These are phyloP conservation scores for Pythium myriotylum DNA, from an alignment of 352 stramenopile genomes.

Conservation along the genomic window DNA sequence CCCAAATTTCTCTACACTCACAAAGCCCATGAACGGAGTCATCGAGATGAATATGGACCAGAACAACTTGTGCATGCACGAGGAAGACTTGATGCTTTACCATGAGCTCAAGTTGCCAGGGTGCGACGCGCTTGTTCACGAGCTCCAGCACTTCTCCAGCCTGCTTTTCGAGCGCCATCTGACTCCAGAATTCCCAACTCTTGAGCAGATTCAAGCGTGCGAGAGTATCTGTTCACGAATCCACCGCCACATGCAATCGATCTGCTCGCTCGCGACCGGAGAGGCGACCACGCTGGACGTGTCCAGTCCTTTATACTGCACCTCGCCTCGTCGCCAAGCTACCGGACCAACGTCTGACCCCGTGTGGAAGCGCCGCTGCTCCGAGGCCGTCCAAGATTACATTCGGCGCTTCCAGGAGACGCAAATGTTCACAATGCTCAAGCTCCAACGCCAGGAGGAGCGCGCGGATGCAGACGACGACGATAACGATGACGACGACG, in stretches of 20 bases:
- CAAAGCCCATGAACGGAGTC: conserved; percentile 61
- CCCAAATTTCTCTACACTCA: conserved; percentile 59
- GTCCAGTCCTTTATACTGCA: conserved; percentile 22
- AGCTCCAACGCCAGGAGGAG: conserved; percentile 44
- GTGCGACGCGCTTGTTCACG: conserved; percentile 70
- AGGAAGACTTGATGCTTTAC: conserved; percentile 70
- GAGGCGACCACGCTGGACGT: conserved; percentile 30
- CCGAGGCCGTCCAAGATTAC: conserved; percentile 60
- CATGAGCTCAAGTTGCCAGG: conserved; percentile 79
- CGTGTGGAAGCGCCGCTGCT: conserved; percentile 35
- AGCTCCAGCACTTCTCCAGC: conserved; percentile 56
- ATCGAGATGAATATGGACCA: conserved; percentile 87
- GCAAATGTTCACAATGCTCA: conserved; percentile 86
- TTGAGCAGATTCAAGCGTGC: conserved; percentile 71
- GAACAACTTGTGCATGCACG: conserved; percentile 76
- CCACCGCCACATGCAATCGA: conserved; percentile 58
- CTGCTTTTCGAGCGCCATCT: conserved; percentile 61
- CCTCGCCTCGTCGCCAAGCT: conserved; percentile 18
- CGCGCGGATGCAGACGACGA: conserved; percentile 27
- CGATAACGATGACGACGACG: conserved; percentile 22
- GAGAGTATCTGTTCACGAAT: conserved; percentile 71
- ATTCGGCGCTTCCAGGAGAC: conserved; percentile 70
- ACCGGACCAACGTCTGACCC: neutral
- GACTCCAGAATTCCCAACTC: conserved; percentile 60
- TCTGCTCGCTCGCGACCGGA: conserved; percentile 53